These are phyloP conservation scores for Raddia guianensis DNA, from an alignment of 176 grass and related monocot species.

Conservation along the genomic window DNA sequence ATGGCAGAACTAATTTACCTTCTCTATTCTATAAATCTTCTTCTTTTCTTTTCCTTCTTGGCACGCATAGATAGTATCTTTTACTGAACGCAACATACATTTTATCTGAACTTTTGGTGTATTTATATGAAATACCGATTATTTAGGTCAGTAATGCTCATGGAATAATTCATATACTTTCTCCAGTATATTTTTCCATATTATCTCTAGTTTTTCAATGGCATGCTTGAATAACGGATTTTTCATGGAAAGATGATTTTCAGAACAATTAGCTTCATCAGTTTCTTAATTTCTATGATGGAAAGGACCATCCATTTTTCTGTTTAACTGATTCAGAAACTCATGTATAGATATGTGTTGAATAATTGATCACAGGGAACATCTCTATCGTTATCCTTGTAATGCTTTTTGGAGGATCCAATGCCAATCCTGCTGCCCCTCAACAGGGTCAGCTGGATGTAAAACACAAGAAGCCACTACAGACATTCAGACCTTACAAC, in stretches of 20 bases:
- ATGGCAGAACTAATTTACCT: background rate
- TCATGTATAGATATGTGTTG: background rate
- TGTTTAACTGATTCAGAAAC: background rate
- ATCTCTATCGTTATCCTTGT: slow-evolving; percentile 38
- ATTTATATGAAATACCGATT: background rate
- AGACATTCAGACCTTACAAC: slow-evolving; percentile 65
- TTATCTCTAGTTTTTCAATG: background rate
- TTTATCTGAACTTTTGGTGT: background rate
- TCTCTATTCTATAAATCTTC: background rate
- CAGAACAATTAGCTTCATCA: background rate
- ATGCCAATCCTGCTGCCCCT: slow-evolving; percentile 2
- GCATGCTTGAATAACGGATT: background rate
- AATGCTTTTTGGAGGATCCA: slow-evolving; percentile 35
- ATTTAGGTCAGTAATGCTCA: background rate
- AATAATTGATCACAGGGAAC: slow-evolving; percentile 28
- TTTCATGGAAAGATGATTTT: background rate
- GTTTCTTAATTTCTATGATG: background rate
- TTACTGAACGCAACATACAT: too few relatives aligned
- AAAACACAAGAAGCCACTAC: slow-evolving; percentile 49
- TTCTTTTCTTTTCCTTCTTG: background rate
- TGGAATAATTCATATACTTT: background rate
- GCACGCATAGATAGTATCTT: background rate
- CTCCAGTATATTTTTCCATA: too few relatives aligned
- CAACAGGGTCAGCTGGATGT: slow-evolving; percentile 29
- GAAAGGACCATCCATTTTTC: background rate